These are phyloP conservation scores for Pythium phragmiticola DNA, from an alignment of 352 stramenopile species.

Conservation along the genomic window DNA sequence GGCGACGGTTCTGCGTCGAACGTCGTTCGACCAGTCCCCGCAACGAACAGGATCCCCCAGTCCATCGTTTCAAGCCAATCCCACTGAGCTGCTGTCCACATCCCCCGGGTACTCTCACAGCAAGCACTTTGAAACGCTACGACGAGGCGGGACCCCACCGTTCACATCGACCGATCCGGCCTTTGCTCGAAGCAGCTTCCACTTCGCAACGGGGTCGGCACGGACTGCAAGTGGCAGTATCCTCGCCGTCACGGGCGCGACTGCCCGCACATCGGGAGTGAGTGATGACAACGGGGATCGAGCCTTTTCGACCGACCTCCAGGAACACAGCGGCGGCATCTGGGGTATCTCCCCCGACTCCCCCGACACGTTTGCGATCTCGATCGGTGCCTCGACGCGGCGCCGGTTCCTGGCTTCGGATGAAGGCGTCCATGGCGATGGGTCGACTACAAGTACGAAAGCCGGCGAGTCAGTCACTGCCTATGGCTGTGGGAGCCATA, in stretches of 20 bases:
- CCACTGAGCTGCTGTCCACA: conserved; percentile 64
- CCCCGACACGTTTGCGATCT: conserved; percentile 60
- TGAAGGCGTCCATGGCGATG: conserved; percentile 7
- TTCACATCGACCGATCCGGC: conserved; percentile 61
- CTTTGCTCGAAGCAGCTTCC: conserved; percentile 31
- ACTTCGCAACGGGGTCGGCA: conserved; percentile 10
- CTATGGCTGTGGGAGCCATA: conserved; percentile 12
- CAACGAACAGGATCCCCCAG: conserved; percentile 30
- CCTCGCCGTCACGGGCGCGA: neutral
- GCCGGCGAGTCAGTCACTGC: conserved; percentile 19
- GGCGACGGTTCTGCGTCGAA: conserved; percentile 25
- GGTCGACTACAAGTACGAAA: neutral
- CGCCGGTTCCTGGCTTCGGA: conserved; percentile 46
- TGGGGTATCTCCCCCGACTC: conserved; percentile 74
- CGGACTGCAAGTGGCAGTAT: conserved; percentile 32
- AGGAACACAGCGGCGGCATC: conserved; percentile 47
- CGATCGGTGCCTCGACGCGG: conserved; percentile 39
- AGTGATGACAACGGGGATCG: conserved; percentile 29
- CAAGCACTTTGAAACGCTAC: conserved; percentile 52
- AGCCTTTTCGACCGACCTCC: conserved; percentile 62
- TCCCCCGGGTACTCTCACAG: conserved; percentile 74
- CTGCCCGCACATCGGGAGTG: neutral
- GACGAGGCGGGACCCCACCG: conserved; percentile 44
- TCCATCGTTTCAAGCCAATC: conserved; percentile 67
- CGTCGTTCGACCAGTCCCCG: conserved; percentile 14